Conservation (phyloP, 306 rosid genomes). For the Quillaja saponaria region DNA sequence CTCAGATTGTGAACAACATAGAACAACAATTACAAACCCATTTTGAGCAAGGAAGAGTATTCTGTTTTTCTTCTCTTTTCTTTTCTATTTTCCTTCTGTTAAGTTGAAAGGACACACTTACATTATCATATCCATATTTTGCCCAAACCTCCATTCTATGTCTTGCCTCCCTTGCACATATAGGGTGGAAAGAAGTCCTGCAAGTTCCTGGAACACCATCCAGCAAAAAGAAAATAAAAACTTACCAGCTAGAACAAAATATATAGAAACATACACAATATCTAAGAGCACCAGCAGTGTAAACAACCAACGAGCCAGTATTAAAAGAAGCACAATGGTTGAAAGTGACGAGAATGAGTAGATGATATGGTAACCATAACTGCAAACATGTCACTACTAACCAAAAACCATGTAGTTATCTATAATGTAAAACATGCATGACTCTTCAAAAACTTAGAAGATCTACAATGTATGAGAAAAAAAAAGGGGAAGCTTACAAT, state of each 20-base stretch:
- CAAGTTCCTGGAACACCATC: constrained; percentile 66
- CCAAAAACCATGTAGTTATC: constrained; percentile 2
- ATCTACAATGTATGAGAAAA: not conserved
- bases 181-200: constrained; percentile 85
- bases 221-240: constrained; percentile 17
- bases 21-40: too few relatives aligned
- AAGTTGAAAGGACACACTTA: constrained; percentile 40
- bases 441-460: not conserved
- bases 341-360: constrained; percentile 1
- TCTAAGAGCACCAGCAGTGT: constrained; percentile 14
- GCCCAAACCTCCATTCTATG: constrained; percentile 97
- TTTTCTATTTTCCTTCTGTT: not conserved
- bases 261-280: constrained; percentile 9
- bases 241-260: constrained; percentile 25
- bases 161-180: constrained; percentile 91
- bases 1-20: too few relatives aligned
- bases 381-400: not conserved
- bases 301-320: not conserved
- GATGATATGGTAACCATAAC: constrained; percentile 13
- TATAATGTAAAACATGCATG: constrained; percentile 26
- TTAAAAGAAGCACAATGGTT: constrained; percentile 16
- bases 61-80: not conserved
- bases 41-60: too few relatives aligned
- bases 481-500: not conserved
- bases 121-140: constrained; percentile 67